Percentiles rank a stretch among this genome's conserved stretches.
phyloP scores from a whole-genome alignment of 352 stramenopile genomes.

The Phytophthora boehmeriae region DNA sequence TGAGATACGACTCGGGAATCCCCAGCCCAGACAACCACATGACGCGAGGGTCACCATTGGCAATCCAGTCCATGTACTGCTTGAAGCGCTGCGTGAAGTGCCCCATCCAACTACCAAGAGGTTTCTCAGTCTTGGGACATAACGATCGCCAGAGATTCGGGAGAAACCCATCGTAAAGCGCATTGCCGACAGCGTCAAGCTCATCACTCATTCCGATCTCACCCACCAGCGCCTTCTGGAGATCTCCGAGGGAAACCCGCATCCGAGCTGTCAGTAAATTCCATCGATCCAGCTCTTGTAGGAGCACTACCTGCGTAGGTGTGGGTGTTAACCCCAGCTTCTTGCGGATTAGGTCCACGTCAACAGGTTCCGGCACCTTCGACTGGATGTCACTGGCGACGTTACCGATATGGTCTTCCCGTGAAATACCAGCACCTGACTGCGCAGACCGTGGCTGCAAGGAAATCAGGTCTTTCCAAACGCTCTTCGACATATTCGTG shows the following conservation, averaged over 20 bases:
- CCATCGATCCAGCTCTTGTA: constrained; percentile 96
- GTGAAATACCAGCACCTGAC: constrained; percentile 77
- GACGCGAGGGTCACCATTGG: constrained; percentile 87
- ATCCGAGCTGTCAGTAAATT: constrained; percentile 92
- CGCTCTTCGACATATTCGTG: constrained; percentile 93
- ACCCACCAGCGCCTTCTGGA: constrained; percentile 93
- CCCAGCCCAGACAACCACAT: constrained; percentile 95
- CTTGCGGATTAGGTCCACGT: constrained; percentile 90
- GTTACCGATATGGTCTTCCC: constrained; percentile 93
- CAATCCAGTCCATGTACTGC: constrained; percentile 94
- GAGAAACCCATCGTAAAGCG: constrained; percentile 94
- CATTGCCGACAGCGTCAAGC: constrained; percentile 91
- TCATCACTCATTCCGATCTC: constrained; percentile 98
- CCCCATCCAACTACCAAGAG: constrained; percentile 95
- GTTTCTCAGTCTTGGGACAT: constrained; percentile 94
- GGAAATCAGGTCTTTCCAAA: constrained; percentile 94
- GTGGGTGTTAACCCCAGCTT: constrained; percentile 71
- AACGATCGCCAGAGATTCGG: constrained; percentile 91
- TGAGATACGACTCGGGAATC: constrained; percentile 96
- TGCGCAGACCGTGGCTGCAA: constrained; percentile 90
- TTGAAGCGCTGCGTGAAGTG: constrained; percentile 90
- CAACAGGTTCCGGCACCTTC: constrained; percentile 90
- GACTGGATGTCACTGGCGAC: constrained; percentile 91
- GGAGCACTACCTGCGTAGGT: constrained; percentile 92
- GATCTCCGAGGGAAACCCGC: constrained; percentile 81